A percentile compares a stretch with the other conserved stretches of the same genome.
Evolutionary conservation across 2,329 filamentous ascomycete genomes (phyloP).

Genomic region (Sporothrix dimorphospora): DNA sequence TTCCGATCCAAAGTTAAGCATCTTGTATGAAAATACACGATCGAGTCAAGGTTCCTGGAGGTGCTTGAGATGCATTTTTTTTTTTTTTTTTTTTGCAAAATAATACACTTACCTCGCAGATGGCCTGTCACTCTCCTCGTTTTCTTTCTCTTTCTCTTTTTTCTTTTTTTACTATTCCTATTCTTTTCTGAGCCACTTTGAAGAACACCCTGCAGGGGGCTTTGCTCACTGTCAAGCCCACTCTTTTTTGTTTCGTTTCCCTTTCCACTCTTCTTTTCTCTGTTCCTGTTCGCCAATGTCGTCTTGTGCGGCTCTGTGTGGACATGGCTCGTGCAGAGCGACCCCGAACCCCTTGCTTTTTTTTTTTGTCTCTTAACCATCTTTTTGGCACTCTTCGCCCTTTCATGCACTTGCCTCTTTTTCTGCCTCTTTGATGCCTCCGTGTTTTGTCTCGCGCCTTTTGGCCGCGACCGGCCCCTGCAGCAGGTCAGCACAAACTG

Average conservation of each 20-base stretch:
- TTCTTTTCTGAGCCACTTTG: background rate
- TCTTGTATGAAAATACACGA: background rate
- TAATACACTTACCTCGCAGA: no score
- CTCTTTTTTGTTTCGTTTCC: background rate
- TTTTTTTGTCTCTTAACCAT: background rate
- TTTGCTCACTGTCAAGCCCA: background rate
- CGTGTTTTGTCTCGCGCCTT: conserved; percentile 26
- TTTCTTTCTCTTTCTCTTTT: no score
- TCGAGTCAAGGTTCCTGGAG: background rate
- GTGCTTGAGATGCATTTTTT: background rate
- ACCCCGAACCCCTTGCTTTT: background rate
- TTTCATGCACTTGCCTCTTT: background rate
- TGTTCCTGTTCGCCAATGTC: background rate
- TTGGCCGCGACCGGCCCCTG: conserved; percentile 23
- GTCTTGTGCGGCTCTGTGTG: conserved; percentile 6
- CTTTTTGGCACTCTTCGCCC: background rate
- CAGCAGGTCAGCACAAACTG: background rate
- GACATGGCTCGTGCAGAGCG: conserved; percentile 1
- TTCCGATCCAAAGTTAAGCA: background rate
- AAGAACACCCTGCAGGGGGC: background rate
- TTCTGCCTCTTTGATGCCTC: background rate
- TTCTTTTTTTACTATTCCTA: background rate
- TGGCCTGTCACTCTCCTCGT: no score
- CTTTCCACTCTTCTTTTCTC: background rate
- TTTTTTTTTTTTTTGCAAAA: no score